phyloP scores from a whole-genome alignment of 2,329 filamentous ascomycete species.

The Talaromyces marneffei region DNA sequence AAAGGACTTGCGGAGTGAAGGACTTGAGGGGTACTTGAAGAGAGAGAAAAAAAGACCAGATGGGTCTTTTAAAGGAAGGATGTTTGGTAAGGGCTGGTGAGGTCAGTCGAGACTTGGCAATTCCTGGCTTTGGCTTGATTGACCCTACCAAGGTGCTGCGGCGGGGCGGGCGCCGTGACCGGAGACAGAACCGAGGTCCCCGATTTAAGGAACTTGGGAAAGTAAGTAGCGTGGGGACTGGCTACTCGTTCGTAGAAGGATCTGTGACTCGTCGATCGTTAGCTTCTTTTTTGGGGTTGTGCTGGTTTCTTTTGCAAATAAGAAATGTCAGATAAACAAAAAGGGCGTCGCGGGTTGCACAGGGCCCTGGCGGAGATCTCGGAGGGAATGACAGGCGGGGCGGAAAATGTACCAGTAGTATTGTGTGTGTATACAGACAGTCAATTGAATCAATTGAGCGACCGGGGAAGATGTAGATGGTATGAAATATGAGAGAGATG shows the following conservation, averaged over 20 bases:
- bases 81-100: not conserved
- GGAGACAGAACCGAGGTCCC: slow-evolving; percentile 10
- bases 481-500: not conserved
- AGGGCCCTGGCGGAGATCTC: not conserved
- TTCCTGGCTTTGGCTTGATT: not conserved
- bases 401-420: not conserved
- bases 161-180: slow-evolving; percentile 16
- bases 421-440: not conserved
- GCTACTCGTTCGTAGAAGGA: not conserved
- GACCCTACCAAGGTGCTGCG: slow-evolving; percentile 2
- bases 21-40: not conserved
- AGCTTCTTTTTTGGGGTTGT: not conserved
- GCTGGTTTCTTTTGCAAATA: slow-evolving; percentile 5
- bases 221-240: slow-evolving; percentile 1
- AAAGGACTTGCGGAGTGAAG: not conserved
- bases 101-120: slow-evolving; percentile 9
- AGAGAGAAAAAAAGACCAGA: not conserved
- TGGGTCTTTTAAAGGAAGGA: not conserved
- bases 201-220: not conserved
- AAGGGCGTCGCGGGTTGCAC: not conserved
- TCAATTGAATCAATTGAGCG: slow-evolving; percentile 1
- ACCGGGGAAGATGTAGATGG: not conserved
- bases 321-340: slow-evolving; percentile 7
- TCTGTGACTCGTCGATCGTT: slow-evolving; percentile 8
- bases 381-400: not conserved